These are phyloP conservation scores for Eimeria tenella DNA, from an alignment of 169 alveolate species.

Conservation along the genomic window DNA sequence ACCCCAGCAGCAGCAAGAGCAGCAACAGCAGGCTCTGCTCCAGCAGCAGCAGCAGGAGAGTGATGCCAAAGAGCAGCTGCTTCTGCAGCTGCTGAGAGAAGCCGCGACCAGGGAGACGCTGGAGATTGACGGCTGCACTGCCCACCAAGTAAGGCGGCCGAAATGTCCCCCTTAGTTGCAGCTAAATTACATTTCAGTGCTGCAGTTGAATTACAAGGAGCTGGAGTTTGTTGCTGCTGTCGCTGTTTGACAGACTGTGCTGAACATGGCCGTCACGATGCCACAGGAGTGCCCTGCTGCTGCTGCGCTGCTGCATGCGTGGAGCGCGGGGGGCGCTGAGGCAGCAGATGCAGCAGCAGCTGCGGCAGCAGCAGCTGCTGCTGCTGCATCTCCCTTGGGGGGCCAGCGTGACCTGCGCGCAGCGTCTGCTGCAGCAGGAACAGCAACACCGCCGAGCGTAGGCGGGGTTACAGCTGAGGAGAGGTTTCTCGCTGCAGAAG, in stretches of 20 bases:
- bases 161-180: neutral
- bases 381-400: neutral
- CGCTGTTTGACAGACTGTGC: slow-evolving; percentile 20
- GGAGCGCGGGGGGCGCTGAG: slow-evolving; percentile 37
- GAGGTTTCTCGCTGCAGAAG: slow-evolving; percentile 36
- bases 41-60: slow-evolving; percentile 38
- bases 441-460: neutral
- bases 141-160: neutral
- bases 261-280: slow-evolving; percentile 51
- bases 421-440: slow-evolving; percentile 2
- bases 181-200: neutral
- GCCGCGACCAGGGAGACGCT: slow-evolving; percentile 1
- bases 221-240: neutral
- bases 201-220: neutral
- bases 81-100: slow-evolving; percentile 55
- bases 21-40: slow-evolving; percentile 21
- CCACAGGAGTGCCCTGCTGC: slow-evolving; percentile 54
- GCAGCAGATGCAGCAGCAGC: slow-evolving; percentile 40
- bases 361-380: slow-evolving; percentile 50
- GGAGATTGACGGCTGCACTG: slow-evolving; percentile 13
- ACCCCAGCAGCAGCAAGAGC: slow-evolving; percentile 73
- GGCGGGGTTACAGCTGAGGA: slow-evolving; percentile 47
- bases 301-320: slow-evolving; percentile 42
- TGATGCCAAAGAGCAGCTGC: neutral
- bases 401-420: slow-evolving; percentile 13